phyloP scores from a whole-genome alignment of 768 basidiomycete genomes.

The Leucosporidium yakuticum region DNA sequence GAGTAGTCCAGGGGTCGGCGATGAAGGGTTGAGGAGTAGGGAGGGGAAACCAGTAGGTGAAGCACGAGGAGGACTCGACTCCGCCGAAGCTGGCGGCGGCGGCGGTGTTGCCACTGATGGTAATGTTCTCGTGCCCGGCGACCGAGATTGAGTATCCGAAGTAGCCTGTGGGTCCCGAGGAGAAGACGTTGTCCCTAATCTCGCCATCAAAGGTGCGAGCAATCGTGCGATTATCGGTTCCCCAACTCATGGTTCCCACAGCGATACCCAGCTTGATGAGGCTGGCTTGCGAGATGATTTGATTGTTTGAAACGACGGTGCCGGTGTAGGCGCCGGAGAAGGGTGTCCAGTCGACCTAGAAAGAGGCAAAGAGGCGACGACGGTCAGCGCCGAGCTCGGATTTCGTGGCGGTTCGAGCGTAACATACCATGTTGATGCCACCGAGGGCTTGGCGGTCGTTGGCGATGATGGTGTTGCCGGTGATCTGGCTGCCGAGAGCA shows the following conservation, averaged over 20 bases:
- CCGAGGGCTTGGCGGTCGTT: slow-evolving; percentile 30
- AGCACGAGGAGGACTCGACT: slow-evolving; percentile 8
- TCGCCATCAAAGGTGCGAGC: slow-evolving; percentile 27
- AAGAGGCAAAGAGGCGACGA: slow-evolving; percentile 25
- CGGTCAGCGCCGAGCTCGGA: neutral
- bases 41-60: slow-evolving; percentile 14
- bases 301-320: slow-evolving; percentile 30
- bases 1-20: slow-evolving; percentile 12
- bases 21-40: slow-evolving; percentile 34
- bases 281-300: slow-evolving; percentile 13
- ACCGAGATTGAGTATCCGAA: slow-evolving; percentile 13
- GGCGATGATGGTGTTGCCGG: slow-evolving; percentile 37
- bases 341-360: slow-evolving; percentile 20
- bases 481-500: slow-evolving; percentile 27
- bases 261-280: slow-evolving; percentile 36
- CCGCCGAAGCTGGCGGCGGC: slow-evolving; percentile 4
- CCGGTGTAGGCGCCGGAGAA: slow-evolving; percentile 22
- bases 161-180: neutral
- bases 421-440: slow-evolving; percentile 38
- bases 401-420: too few species aligned
- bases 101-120: neutral
- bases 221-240: slow-evolving; percentile 30
- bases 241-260: slow-evolving; percentile 36
- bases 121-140: slow-evolving; percentile 5
- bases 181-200: slow-evolving; percentile 35